Conservation (phyloP, 2,329 filamentous ascomycete genomes). For the Metarhizium anisopliae region DNA sequence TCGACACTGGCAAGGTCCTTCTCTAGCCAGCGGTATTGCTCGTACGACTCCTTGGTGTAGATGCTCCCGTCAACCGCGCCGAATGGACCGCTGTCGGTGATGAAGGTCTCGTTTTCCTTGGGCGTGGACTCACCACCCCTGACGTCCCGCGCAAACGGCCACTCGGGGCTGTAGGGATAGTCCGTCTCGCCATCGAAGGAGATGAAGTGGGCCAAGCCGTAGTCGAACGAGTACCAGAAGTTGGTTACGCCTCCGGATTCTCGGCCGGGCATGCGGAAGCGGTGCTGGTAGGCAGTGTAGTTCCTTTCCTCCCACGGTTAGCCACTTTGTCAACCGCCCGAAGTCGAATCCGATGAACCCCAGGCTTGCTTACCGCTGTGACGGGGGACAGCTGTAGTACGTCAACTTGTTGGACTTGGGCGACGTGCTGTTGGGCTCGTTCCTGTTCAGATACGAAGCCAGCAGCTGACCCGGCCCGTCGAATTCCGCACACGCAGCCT, state of each 20-base stretch:
- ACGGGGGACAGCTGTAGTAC: slow-evolving; percentile 43
- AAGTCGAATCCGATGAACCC: too few species aligned
- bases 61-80: too few species aligned
- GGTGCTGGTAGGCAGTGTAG: slow-evolving; percentile 41
- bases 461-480: slow-evolving; percentile 34
- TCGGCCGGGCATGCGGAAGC: slow-evolving; percentile 40
- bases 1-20: slow-evolving; percentile 35
- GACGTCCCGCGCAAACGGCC: too few species aligned
- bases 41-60: slow-evolving; percentile 20
- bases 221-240: slow-evolving; percentile 47
- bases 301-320: slow-evolving; percentile 16
- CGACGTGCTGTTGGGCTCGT: slow-evolving; percentile 32
- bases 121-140: too few species aligned
- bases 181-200: slow-evolving; percentile 30
- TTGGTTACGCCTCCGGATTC: slow-evolving; percentile 35
- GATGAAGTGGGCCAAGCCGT: slow-evolving; percentile 35
- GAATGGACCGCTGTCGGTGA: too few species aligned
- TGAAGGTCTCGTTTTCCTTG: too few species aligned
- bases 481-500: slow-evolving; percentile 38
- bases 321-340: too few species aligned
- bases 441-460: slow-evolving; percentile 36
- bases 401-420: slow-evolving; percentile 25
- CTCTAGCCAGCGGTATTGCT: slow-evolving; percentile 37
- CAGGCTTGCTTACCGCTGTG: slow-evolving; percentile 24
- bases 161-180: too few species aligned